A percentile compares a stretch with the other conserved stretches of the same genome.
phyloP scores from a whole-genome alignment of 345 rosid genomes.

The Dovyalis caffra region DNA sequence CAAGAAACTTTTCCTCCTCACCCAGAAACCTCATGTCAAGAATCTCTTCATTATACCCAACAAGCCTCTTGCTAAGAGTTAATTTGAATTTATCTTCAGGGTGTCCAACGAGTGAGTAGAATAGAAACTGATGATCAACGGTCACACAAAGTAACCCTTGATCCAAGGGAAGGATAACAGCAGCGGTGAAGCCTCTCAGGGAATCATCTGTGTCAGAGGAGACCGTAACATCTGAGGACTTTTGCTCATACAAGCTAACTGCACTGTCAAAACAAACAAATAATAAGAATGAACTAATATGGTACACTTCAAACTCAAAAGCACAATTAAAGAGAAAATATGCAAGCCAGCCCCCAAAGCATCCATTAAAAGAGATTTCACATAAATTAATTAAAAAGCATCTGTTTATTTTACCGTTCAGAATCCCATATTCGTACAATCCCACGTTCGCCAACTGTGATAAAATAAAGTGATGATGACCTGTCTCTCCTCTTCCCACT shows the following conservation, averaged over 20 bases:
- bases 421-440: conserved; percentile 78
- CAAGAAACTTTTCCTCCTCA: conserved; percentile 78
- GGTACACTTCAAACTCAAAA: conserved; percentile 4
- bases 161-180: conserved; percentile 61
- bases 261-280: conserved; percentile 58
- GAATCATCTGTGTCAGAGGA: conserved; percentile 52
- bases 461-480: conserved; percentile 48
- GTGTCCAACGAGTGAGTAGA: conserved; percentile 47
- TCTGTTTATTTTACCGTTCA: conserved; percentile 54
- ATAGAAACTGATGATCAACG: conserved; percentile 87
- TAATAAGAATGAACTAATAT: conserved; percentile 5
- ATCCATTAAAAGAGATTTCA: neutral
- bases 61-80: conserved; percentile 63
- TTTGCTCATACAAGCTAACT: conserved; percentile 73
- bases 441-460: conserved; percentile 90
- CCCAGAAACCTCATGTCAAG: conserved; percentile 89
- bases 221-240: conserved; percentile 68
- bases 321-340: neutral
- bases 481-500: conserved; percentile 39
- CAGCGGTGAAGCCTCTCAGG: conserved; percentile 76
- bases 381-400: neutral
- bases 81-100: conserved; percentile 45
- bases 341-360: neutral
- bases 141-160: conserved; percentile 87
- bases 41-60: conserved; percentile 94